Evolutionary conservation across 305 asterid genomes (phyloP).

Genomic region (Fraxinus albicans): DNA sequence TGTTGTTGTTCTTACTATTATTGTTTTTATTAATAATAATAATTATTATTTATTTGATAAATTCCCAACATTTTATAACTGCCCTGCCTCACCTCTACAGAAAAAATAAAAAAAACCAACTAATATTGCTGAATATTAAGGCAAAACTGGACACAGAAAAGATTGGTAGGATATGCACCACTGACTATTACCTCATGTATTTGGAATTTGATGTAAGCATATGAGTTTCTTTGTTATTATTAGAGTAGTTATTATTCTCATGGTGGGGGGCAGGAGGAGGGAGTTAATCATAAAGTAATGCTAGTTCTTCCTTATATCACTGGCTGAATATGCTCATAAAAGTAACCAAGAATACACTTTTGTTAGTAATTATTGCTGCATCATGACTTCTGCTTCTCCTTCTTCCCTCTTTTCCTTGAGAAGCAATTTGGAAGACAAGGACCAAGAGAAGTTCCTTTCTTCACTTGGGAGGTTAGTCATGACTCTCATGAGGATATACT

Average conservation of each 20-base stretch:
- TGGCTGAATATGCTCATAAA: background rate
- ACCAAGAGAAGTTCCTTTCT: background rate
- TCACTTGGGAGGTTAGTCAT: slow-evolving; percentile 4
- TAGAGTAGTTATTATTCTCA: background rate
- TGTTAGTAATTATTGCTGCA: slow-evolving; percentile 1
- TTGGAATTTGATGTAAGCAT: background rate
- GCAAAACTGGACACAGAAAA: background rate
- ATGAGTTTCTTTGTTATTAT: background rate
- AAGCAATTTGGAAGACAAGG: background rate
- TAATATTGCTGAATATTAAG: background rate
- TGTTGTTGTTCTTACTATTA: background rate
- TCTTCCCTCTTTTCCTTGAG: background rate
- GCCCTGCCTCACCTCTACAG: background rate
- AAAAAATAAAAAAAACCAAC: background rate
- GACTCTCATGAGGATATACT: background rate
- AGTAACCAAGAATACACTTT: background rate
- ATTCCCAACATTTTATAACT: background rate
- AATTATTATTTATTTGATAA: background rate
- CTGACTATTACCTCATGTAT: background rate
- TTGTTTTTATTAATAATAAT: background rate
- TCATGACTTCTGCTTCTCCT: background rate
- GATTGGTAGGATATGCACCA: background rate
- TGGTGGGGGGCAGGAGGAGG: background rate
- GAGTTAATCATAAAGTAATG: background rate
- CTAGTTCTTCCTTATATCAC: background rate